Conservation (phyloP, 192 early-diverging fungal genomes). For the Coemansia sp. region DNA sequence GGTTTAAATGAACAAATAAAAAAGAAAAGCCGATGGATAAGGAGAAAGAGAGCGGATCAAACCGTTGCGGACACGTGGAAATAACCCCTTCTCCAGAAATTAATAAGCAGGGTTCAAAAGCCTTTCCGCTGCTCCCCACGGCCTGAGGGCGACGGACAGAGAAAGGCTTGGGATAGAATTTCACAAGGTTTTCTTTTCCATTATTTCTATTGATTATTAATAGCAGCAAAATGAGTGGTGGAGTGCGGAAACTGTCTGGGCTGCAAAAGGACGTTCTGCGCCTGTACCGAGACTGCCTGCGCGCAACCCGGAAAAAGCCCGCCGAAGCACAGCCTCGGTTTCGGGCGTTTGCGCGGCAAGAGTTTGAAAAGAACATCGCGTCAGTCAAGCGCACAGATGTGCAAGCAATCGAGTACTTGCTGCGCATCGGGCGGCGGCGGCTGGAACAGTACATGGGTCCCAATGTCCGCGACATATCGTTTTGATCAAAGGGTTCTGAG, state of each 20-base stretch:
- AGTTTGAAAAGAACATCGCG: constrained; percentile 61
- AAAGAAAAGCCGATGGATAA: neutral
- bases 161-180: too few relatives aligned
- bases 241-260: constrained; percentile 57
- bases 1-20: neutral
- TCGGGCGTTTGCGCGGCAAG: constrained; percentile 64
- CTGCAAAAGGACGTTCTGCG: constrained; percentile 65
- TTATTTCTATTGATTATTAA: neutral
- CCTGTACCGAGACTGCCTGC: constrained; percentile 70
- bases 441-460: constrained; percentile 63
- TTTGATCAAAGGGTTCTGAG: neutral
- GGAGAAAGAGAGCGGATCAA: neutral
- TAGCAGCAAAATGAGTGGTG: constrained; percentile 12
- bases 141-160: too few relatives aligned
- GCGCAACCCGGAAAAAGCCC: constrained; percentile 64
- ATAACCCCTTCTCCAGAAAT: too few relatives aligned
- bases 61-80: too few relatives aligned
- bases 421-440: constrained; percentile 64
- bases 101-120: too few relatives aligned
- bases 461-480: constrained; percentile 60
- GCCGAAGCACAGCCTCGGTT: constrained; percentile 63
- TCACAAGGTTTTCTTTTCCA: neutral
- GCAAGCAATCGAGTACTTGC: constrained; percentile 68
- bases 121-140: too few relatives aligned
- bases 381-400: constrained; percentile 60